Conservation (phyloP, 352 stramenopile genomes). For the Phytopythium litorale region DNA sequence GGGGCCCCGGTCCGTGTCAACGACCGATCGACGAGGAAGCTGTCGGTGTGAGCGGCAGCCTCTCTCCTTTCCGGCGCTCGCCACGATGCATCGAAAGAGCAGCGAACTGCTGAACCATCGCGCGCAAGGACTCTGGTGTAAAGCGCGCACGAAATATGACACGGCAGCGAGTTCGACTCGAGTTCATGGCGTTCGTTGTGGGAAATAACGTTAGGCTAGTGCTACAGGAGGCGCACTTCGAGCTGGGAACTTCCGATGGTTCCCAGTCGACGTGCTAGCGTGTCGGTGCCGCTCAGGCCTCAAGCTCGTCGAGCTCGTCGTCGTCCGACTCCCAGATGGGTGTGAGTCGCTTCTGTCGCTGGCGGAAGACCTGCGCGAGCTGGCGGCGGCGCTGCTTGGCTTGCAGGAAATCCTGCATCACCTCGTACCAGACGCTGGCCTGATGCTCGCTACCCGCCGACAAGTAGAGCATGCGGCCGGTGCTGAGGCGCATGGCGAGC, state of each 20-base stretch:
- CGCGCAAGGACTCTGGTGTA: background rate
- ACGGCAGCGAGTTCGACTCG: background rate
- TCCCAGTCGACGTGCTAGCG: background rate
- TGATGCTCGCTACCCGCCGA: constrained; percentile 49
- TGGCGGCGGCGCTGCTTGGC: constrained; percentile 29
- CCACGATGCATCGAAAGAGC: background rate
- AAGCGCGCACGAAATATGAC: background rate
- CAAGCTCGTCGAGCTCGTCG: constrained; percentile 12
- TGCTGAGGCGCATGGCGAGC: constrained; percentile 44
- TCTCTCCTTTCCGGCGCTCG: too few species aligned
- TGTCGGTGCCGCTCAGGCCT: background rate
- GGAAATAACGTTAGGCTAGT: background rate
- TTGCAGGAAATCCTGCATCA: constrained; percentile 47
- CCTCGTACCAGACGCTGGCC: constrained; percentile 57
- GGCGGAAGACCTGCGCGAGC: constrained; percentile 31
- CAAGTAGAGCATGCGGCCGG: constrained; percentile 40
- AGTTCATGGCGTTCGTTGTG: background rate
- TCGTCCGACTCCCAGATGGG: constrained; percentile 35
- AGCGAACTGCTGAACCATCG: background rate
- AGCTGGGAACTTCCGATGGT: constrained; percentile 1
- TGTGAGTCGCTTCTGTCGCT: constrained; percentile 36
- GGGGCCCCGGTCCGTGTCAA: constrained; percentile 2
- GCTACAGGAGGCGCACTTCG: background rate
- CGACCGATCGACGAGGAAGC: background rate
- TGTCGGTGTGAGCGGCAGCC: background rate